Percentiles rank a stretch among this genome's conserved stretches.
These are phyloP conservation scores for Agarophyton chilense DNA, from an alignment of 23 red algal genomes.

Conservation along the genomic window DNA sequence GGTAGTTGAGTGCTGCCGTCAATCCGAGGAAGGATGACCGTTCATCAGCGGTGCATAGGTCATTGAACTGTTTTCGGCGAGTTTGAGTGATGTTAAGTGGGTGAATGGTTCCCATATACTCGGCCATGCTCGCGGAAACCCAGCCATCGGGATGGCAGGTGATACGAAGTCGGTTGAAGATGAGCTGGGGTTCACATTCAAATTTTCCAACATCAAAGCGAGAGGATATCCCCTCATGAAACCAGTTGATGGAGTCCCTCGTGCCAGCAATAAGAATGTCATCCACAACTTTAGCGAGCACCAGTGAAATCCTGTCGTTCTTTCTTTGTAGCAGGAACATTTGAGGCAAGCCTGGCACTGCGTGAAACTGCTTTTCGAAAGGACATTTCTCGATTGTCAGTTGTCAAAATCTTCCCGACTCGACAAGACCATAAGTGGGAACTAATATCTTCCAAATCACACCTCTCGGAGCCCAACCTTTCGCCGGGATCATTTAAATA, in stretches of 20 bases:
- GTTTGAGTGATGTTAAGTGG: neutral
- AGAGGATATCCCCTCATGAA: neutral
- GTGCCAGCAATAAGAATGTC: no score
- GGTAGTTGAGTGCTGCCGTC: no score
- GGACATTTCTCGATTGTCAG: conserved; percentile 35
- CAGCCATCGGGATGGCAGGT: no score
- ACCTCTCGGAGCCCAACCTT: neutral
- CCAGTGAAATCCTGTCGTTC: neutral
- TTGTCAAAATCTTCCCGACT: conserved; percentile 51
- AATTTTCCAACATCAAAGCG: conserved; percentile 35
- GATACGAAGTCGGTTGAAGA: conserved; percentile 50
- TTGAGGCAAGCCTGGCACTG: no score
- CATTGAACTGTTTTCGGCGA: neutral
- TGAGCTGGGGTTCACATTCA: neutral
- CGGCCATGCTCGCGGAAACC: conserved; percentile 7
- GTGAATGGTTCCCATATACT: conserved; percentile 21
- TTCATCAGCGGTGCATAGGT: no score
- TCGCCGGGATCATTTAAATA: conserved; percentile 10
- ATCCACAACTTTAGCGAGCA: no score
- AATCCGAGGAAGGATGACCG: no score
- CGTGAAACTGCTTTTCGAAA: neutral
- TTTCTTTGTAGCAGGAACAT: neutral
- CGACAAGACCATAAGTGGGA: conserved; percentile 44
- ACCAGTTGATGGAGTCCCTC: neutral
- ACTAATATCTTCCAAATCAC: conserved; percentile 39